Conservation (phyloP, 495 filamentous ascomycete species). For the Xylaria curta region DNA sequence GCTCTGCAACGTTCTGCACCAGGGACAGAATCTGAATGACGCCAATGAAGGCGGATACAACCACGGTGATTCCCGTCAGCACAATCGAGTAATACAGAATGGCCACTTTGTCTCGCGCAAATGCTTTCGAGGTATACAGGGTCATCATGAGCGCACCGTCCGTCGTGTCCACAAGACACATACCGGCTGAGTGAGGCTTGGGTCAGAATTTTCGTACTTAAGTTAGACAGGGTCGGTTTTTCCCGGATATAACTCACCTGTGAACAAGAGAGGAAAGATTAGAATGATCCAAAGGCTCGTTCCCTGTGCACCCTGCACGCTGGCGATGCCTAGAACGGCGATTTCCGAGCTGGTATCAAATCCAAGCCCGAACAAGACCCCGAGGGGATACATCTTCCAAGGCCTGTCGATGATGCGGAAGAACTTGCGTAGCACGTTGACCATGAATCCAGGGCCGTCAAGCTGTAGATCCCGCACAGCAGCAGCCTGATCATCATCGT, state of each 20-base stretch:
- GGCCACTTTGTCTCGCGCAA: slow-evolving; percentile 79
- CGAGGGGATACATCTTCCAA: slow-evolving; percentile 98
- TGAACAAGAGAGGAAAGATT: slow-evolving; percentile 90
- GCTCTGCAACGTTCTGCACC: slow-evolving; percentile 73
- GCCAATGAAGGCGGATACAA: slow-evolving; percentile 86
- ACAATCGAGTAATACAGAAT: slow-evolving; percentile 95
- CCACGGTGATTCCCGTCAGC: slow-evolving; percentile 82
- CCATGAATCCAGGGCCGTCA: slow-evolving; percentile 78
- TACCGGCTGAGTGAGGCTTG: slow-evolving; percentile 64
- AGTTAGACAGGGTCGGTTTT: neutral
- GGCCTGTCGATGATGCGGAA: slow-evolving; percentile 87
- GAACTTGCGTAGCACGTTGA: slow-evolving; percentile 71
- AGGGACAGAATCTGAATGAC: slow-evolving; percentile 82
- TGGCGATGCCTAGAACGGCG: slow-evolving; percentile 87
- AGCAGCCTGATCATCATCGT: slow-evolving; percentile 56
- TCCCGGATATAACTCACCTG: slow-evolving; percentile 59
- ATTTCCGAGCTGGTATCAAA: slow-evolving; percentile 98
- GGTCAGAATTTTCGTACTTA: neutral
- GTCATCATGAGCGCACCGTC: slow-evolving; percentile 96
- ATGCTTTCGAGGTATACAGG: slow-evolving; percentile 79
- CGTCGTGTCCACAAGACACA: slow-evolving; percentile 88
- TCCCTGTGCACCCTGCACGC: slow-evolving; percentile 81
- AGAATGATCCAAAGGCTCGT: slow-evolving; percentile 94
- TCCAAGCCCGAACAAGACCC: slow-evolving; percentile 88
- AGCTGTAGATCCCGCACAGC: slow-evolving; percentile 69